Percentiles rank a stretch among this genome's conserved stretches.
Conservation (phyloP, 2,329 filamentous ascomycete genomes). For the Diaporthe longicolla region DNA sequence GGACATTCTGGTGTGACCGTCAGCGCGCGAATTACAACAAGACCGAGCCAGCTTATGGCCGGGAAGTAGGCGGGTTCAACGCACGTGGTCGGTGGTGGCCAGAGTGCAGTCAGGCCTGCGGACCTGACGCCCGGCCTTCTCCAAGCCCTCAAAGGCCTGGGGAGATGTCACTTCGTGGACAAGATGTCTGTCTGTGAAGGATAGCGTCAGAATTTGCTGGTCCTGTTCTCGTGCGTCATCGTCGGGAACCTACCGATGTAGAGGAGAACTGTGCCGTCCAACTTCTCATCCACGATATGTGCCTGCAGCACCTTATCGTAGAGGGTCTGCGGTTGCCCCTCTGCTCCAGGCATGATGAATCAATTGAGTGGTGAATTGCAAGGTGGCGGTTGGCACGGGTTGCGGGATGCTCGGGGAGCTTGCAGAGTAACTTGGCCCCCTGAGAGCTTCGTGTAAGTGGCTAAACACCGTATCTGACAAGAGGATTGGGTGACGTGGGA, state of each 20-base stretch:
- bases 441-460: constrained; percentile 28
- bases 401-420: background rate
- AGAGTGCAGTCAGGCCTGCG: constrained; percentile 96
- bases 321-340: constrained; percentile 82
- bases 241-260: constrained; percentile 83
- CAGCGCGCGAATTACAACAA: background rate
- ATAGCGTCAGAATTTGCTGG: constrained; percentile 23
- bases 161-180: constrained; percentile 99
- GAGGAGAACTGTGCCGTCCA: constrained; percentile 90
- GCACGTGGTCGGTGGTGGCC: constrained; percentile 95
- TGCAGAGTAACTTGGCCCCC: constrained; percentile 3
- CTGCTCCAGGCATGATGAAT: constrained; percentile 80
- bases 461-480: background rate
- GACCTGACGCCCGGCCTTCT: constrained; percentile 88
- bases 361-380: constrained; percentile 5
- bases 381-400: constrained; percentile 28
- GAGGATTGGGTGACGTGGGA: background rate
- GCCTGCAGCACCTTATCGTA: constrained; percentile 98
- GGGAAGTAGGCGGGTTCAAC: constrained; percentile 51
- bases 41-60: background rate
- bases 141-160: constrained; percentile 97
- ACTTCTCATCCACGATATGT: constrained; percentile 95
- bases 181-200: constrained; percentile 83
- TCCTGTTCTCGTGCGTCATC: background rate
- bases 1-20: constrained; percentile 79